A percentile compares a stretch with the other conserved stretches of the same genome.
phyloP scores from a whole-genome alignment of 179 eudicot genomes.

The Camellia oleifera region DNA sequence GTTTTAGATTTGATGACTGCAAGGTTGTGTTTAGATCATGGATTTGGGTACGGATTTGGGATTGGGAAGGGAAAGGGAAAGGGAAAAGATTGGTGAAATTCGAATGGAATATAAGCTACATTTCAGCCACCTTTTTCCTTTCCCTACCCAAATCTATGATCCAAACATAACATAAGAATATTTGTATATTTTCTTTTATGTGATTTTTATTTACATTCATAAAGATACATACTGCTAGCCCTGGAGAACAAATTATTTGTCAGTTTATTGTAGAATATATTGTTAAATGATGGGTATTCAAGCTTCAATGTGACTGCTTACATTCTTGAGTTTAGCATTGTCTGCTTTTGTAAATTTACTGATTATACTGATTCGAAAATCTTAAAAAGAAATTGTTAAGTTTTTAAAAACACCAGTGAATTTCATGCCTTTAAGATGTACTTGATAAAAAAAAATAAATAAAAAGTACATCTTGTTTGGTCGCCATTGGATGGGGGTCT shows the following conservation, averaged over 20 bases:
- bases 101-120: too few species aligned
- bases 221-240: neutral
- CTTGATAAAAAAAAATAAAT: neutral
- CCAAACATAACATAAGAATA: too few species aligned
- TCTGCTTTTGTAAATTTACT: neutral
- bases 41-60: too few species aligned
- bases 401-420: neutral
- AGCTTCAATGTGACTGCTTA: neutral
- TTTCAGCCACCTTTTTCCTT: too few species aligned
- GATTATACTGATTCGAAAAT: neutral
- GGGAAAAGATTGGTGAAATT: too few species aligned
- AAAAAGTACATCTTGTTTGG: neutral
- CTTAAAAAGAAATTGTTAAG: neutral
- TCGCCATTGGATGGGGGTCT: too few species aligned
- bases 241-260: neutral
- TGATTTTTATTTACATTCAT: neutral
- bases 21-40: too few species aligned
- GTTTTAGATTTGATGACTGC: neutral
- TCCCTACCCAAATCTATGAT: too few species aligned
- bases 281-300: slow-evolving; percentile 1
- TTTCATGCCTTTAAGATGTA: neutral
- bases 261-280: neutral
- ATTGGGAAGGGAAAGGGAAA: too few species aligned
- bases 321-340: neutral
- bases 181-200: neutral